Percentiles rank a stretch among this genome's conserved stretches.
phyloP scores from a whole-genome alignment of 208 protist genomes.

The Leptomonas pyrrhocoris region DNA sequence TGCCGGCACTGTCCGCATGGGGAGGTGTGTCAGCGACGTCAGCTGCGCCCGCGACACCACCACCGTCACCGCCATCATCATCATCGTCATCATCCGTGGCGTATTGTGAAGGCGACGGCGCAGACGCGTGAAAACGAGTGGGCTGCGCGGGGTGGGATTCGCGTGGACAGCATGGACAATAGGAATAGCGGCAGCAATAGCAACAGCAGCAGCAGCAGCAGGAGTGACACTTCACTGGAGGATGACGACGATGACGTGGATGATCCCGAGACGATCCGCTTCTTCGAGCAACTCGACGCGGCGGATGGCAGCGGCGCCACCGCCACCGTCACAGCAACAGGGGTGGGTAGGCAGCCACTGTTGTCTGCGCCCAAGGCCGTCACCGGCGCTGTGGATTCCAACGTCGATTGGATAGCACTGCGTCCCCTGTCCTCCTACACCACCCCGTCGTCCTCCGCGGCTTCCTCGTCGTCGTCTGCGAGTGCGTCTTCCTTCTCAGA shows the following conservation, averaged over 20 bases:
- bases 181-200: not conserved
- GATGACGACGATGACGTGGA: conserved; percentile 17
- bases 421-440: not conserved
- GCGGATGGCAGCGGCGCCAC: not conserved
- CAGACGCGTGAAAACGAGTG: not conserved
- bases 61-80: not conserved
- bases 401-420: not conserved
- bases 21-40: conserved; percentile 15
- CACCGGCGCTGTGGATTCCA: not conserved
- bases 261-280: conserved; percentile 12
- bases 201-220: not conserved
- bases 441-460: not conserved
- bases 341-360: not conserved
- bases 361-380: not conserved
- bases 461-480: not conserved
- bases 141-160: not conserved
- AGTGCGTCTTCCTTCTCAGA: not conserved
- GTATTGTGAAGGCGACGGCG: not conserved
- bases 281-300: conserved; percentile 21
- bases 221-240: not conserved
- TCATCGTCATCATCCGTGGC: conserved; percentile 3
- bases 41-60: not conserved
- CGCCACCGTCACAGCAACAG: not conserved
- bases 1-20: conserved; percentile 39
- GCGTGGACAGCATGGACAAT: not conserved